These are phyloP conservation scores for Gymnopilus junonius DNA, from an alignment of 768 basidiomycete genomes.

Conservation along the genomic window DNA sequence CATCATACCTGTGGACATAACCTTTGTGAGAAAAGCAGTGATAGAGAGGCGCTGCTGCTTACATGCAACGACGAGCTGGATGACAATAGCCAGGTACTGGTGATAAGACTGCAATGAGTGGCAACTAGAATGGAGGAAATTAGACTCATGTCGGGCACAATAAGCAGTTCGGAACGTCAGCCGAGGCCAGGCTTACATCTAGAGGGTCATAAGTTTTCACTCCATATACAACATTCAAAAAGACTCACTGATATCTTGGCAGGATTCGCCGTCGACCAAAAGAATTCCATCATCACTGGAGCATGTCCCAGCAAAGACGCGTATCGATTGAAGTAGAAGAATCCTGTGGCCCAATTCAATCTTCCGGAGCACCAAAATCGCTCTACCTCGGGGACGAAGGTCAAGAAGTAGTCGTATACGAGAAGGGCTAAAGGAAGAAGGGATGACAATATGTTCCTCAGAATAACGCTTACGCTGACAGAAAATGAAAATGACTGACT, in stretches of 20 bases:
- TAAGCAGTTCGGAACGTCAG: too few relatives aligned
- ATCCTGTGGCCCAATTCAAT: constrained; percentile 33
- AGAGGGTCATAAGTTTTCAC: too few relatives aligned
- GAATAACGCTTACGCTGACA: not conserved
- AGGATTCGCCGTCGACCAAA: constrained; percentile 32
- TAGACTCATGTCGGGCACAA: not conserved
- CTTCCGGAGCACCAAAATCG: constrained; percentile 50
- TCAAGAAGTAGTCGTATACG: constrained; percentile 52
- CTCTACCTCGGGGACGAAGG: constrained; percentile 44
- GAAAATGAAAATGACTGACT: constrained; percentile 21
- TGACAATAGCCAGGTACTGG: constrained; percentile 36
- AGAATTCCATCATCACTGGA: constrained; percentile 38
- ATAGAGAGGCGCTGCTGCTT: constrained; percentile 7
- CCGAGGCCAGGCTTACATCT: too few relatives aligned
- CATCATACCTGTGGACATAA: constrained; percentile 26
- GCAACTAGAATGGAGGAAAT: constrained; percentile 31
- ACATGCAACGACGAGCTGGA: constrained; percentile 41
- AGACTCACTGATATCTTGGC: constrained; percentile 30
- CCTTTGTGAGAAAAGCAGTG: not conserved
- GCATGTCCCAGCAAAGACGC: constrained; percentile 40
- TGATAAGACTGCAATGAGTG: constrained; percentile 35
- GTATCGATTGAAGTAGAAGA: constrained; percentile 50
- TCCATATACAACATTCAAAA: too few relatives aligned
- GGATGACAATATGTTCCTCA: not conserved
- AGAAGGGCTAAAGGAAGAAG: constrained; percentile 39